A percentile compares a stretch with the other conserved stretches of the same genome.
Conservation (phyloP, 139 green algal genomes). For the Eudorina sp. region DNA sequence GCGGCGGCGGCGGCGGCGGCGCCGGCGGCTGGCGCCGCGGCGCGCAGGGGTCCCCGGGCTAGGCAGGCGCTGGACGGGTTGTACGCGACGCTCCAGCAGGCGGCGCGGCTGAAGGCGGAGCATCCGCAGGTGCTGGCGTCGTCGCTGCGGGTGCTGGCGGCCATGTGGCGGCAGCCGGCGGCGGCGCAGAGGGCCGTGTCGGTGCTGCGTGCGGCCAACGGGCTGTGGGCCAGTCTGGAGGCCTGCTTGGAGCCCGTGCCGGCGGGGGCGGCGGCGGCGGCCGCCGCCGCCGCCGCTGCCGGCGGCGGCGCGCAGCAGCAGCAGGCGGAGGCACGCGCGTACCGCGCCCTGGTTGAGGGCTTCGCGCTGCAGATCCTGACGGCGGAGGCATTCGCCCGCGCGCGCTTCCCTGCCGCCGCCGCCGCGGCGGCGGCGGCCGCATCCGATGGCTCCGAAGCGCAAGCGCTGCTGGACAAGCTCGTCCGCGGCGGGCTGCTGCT, state of each 20-base stretch:
- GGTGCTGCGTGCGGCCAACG: slow-evolving; percentile 59
- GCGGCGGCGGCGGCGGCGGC: background rate
- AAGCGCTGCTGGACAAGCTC: background rate
- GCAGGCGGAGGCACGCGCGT: background rate
- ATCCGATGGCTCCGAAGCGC: background rate
- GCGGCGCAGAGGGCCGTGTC: slow-evolving; percentile 55
- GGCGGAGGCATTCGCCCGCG: slow-evolving; percentile 30
- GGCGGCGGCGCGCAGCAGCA: background rate
- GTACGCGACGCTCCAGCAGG: slow-evolving; percentile 59
- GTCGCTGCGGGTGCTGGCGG: slow-evolving; percentile 62
- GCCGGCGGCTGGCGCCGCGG: background rate
- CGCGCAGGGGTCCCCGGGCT: background rate
- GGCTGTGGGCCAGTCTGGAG: slow-evolving; percentile 62
- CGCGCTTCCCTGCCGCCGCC: background rate
- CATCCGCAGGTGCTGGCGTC: slow-evolving; percentile 63
- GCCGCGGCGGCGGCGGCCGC: slow-evolving; percentile 18
- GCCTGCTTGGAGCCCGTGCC: slow-evolving; percentile 5
- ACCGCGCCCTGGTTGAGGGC: slow-evolving; percentile 32
- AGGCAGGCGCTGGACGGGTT: slow-evolving; percentile 68
- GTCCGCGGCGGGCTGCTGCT: background rate
- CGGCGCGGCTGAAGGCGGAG: slow-evolving; percentile 46
- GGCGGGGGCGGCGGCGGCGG: background rate
- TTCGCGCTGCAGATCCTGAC: slow-evolving; percentile 54
- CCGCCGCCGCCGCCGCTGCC: background rate
- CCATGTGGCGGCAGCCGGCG: slow-evolving; percentile 68